Evolutionary conservation across 2,329 filamentous ascomycete genomes (phyloP), one percentile per base, ranked within the genome.

Genomic region (Paraconiothyrium brasiliense): DNA sequence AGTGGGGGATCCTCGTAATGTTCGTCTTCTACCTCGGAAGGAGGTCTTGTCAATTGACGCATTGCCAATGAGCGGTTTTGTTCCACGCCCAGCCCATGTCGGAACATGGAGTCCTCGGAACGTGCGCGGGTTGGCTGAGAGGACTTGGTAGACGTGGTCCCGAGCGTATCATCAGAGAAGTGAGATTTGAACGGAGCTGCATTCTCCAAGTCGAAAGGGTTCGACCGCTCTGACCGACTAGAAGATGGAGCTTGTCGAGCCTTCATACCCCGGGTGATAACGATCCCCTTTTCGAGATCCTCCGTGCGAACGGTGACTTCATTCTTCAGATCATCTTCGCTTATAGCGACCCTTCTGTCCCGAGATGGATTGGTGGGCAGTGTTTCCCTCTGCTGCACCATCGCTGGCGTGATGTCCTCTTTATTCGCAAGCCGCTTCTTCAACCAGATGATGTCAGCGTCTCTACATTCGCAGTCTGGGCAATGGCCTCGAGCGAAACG

Each of bases 401-500:
- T 55, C 6, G 1, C 41, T 9, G 43, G n/a, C 20, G 41, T 37
- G 13, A 47, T 24, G 1, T 4, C 1, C 2, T 56, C 43, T 20
- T 7, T 44, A 24, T 13, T 27, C 7, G 37, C 39, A 22, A 37
- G 43, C 10, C 32, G 54, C 20, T 9, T 16, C n/a, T 24, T 47
- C 20, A 47, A 9, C 3, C 24, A 20, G 1, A 43, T 9, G 16
- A 59, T 55, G 2, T 34, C 27, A 14, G 24, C n/a, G 1, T 22
- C 16, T 20, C 34, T 54, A n/a, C 2, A 9, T 34, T 37, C 9
- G 43, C 58, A 59, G n/a, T 50, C 52, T 8, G 24, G 20, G 34
- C 58, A 59, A 8, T 54, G 32, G 4, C 43, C 50, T n/a, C 43
- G 11, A 20, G 32, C 30, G n/a, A 59, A 16, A 30, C 47, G 47